phyloP scores from a whole-genome alignment of 768 basidiomycete species.

The Mycena galericulata region DNA sequence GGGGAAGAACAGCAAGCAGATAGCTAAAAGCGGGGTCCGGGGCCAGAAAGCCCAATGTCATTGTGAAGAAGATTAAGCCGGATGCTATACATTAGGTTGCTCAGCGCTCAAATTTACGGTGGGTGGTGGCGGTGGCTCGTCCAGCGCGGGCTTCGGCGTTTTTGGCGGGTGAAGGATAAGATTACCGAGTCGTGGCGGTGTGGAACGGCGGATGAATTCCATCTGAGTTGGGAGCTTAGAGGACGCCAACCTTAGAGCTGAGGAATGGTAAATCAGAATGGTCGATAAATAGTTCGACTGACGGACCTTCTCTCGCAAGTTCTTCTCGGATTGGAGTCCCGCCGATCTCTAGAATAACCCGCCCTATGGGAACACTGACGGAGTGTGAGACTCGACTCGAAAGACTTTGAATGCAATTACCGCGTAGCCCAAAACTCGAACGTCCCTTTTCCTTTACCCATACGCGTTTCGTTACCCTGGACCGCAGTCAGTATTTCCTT shows the following conservation, averaged over 20 bases:
- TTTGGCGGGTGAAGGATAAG: slow-evolving; percentile 64
- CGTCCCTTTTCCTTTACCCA: slow-evolving; percentile 99
- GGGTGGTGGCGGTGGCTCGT: slow-evolving; percentile 1
- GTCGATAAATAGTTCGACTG: background rate
- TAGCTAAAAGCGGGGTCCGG: no score
- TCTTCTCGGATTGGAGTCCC: slow-evolving; percentile 92
- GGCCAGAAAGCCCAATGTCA: no score
- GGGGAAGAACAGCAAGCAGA: no score
- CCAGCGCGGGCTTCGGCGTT: slow-evolving; percentile 35
- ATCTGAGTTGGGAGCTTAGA: slow-evolving; percentile 88
- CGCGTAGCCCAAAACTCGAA: slow-evolving; percentile 98
- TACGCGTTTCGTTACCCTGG: slow-evolving; percentile 97
- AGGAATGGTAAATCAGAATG: background rate
- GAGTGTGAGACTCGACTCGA: background rate
- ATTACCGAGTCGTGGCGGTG: slow-evolving; percentile 82
- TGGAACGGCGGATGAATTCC: slow-evolving; percentile 81
- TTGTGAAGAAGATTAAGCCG: background rate
- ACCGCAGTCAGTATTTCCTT: background rate
- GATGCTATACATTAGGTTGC: slow-evolving; percentile 24
- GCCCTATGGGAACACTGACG: slow-evolving; percentile 83
- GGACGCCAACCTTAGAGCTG: slow-evolving; percentile 90
- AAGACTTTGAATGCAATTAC: slow-evolving; percentile 53
- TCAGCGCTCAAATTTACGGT: background rate
- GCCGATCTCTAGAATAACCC: slow-evolving; percentile 95
- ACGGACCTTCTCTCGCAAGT: slow-evolving; percentile 89